These are phyloP conservation scores for Linum tenue DNA, from an alignment of 345 rosid species.

Conservation along the genomic window DNA sequence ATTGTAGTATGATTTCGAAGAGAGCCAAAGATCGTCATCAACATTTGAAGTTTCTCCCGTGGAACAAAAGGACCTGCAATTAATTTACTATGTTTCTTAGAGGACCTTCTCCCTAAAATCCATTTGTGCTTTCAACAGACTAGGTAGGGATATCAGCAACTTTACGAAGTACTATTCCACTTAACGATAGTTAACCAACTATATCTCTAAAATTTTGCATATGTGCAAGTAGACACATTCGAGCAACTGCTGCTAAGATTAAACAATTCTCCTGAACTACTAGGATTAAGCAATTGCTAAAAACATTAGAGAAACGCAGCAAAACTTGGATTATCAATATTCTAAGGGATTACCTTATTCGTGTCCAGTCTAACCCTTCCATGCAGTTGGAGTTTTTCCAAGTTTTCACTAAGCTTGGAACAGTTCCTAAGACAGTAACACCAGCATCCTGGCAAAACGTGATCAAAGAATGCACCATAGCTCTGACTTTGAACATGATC, in stretches of 20 bases:
- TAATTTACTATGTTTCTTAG: background rate
- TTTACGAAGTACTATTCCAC: too few relatives aligned
- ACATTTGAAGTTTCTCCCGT: constrained; percentile 83
- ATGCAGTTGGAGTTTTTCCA: constrained; percentile 65
- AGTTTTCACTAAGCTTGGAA: constrained; percentile 79
- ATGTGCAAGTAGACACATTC: too few relatives aligned
- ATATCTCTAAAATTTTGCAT: too few relatives aligned
- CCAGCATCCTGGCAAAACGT: constrained; percentile 58
- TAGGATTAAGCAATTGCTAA: too few relatives aligned
- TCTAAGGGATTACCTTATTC: constrained; percentile 40
- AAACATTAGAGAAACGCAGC: too few relatives aligned
- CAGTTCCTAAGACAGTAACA: constrained; percentile 77
- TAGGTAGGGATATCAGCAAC: too few relatives aligned
- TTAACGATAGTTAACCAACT: too few relatives aligned
- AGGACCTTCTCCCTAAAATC: constrained; percentile 7
- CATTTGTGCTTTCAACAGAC: too few relatives aligned
- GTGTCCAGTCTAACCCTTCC: constrained; percentile 75
- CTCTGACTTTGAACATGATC: background rate
- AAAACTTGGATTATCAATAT: too few relatives aligned
- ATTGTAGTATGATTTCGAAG: constrained; percentile 65
- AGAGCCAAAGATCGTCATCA: constrained; percentile 93
- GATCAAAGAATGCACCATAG: constrained; percentile 1
- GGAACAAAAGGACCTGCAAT: constrained; percentile 44
- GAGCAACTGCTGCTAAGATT: too few relatives aligned
- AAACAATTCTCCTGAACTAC: too few relatives aligned